Base-by-base conservation (phyloP, 495 filamentous ascomycete species). In the Aspergillus sclerotioniger region DNA sequence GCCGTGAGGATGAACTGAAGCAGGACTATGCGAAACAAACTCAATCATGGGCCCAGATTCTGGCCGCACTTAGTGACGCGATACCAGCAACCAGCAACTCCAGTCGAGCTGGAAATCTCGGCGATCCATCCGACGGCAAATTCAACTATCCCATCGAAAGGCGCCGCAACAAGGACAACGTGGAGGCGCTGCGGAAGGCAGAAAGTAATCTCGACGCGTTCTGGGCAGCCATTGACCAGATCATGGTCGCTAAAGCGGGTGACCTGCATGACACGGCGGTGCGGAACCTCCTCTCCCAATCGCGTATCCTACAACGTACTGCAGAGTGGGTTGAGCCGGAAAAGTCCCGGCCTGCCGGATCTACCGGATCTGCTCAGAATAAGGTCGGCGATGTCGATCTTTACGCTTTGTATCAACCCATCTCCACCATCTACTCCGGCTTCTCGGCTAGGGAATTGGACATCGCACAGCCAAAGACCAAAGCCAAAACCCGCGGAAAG, bases 91-190 rank as follows among this genome's bases (percentile, higher is more conserved):
- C 41, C 6, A 44, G 12, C 6, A 33, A 10, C 8, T 0, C 25
- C 29, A 16, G 3, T 13, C 20, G 25, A 0, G 16, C 25, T 9
- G 44, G 13, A 0, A 25, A 5, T 12, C 45, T 58, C n/a, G 74
- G 69, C 8, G 49, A 64, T 2, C 73, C 71, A 0, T 48, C 57
- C 12, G 63, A 63, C 6, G 50, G 53, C 1, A 72, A 60, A 29
- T 82, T 82, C 50, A 33, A 60, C 17, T 83, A 86, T 57, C 80
- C 81, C 12, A 54, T 67, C 6, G 72, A 76, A 7, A 82, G 80
- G 59, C 72, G 67, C 28, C 67, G 70, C 3, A 82, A 68, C 17
- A 68, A 72, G 53, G 83, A 68, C 35, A n/a, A n/a, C n/a, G n/a
- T n/a, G n/a, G n/a, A n/a, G n/a, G n/a, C n/a, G n/a, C n/a, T n/a